A percentile compares a stretch with the other conserved stretches of the same genome.
phyloP scores from a whole-genome alignment of 2,329 filamentous ascomycete genomes.

The Trichoderma koningii region DNA sequence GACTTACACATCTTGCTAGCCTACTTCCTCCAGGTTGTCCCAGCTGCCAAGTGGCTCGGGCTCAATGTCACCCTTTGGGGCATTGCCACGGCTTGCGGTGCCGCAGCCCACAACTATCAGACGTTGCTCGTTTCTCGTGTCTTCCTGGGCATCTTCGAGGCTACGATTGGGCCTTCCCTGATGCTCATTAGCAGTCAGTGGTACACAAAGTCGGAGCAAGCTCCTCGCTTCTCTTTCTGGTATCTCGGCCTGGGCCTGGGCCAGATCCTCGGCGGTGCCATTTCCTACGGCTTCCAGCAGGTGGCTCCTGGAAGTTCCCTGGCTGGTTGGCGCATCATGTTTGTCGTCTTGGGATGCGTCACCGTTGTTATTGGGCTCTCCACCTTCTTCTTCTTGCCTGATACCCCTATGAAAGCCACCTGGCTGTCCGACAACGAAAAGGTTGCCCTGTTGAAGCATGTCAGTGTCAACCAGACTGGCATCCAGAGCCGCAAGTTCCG shows the following conservation, averaged over 20 bases:
- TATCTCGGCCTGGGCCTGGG: constrained; percentile 61
- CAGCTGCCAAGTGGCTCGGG: constrained; percentile 62
- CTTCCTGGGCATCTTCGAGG: constrained; percentile 63
- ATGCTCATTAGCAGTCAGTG: constrained; percentile 63
- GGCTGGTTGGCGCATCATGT: constrained; percentile 70
- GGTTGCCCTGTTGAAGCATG: constrained; percentile 53
- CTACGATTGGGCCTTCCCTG: constrained; percentile 60
- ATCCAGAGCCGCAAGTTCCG: constrained; percentile 58
- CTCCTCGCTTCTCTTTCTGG: constrained; percentile 62
- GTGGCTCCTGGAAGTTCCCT: constrained; percentile 54
- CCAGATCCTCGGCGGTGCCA: constrained; percentile 64
- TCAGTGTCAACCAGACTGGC: constrained; percentile 61
- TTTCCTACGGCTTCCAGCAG: constrained; percentile 63
- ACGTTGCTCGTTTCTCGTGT: constrained; percentile 57
- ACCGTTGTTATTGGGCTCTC: constrained; percentile 41
- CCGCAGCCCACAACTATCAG: constrained; percentile 55
- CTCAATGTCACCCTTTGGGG: constrained; percentile 62
- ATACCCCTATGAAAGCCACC: constrained; percentile 51
- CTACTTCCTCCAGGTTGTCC: constrained; percentile 61
- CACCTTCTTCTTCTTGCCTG: constrained; percentile 41
- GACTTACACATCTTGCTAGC: constrained; percentile 38
- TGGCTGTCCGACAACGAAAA: constrained; percentile 52
- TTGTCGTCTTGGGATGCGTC: constrained; percentile 64
- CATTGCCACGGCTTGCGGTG: constrained; percentile 55
- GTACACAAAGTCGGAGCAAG: constrained; percentile 64